Evolutionary conservation across 164 flowering plant species (phyloP), one percentile per base, ranked within the genome.

Genomic region (Annona squamosa): DNA sequence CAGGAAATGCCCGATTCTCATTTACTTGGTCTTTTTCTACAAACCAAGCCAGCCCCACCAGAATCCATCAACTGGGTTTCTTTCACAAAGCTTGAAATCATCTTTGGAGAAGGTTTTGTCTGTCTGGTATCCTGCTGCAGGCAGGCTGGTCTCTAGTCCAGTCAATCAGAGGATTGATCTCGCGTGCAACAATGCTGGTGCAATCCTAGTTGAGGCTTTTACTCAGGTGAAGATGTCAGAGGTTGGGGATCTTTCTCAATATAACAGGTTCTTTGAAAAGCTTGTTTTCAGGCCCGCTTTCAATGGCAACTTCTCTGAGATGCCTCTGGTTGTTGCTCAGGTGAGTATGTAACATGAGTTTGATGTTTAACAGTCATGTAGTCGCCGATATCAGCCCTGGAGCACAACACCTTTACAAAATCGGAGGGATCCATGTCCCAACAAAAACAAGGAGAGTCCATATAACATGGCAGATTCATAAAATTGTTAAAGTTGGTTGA

Each of bases 251-350:
- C 84, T 86, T 45, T 79, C 85, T 5, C 77, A 82, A 70, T 83
- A 86, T 62, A 82, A 81, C 70, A 73, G 75, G 2, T 83, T 83
- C 78, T 81, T 76, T 59, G 89, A 86, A 74, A 74, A 78, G 4
- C 65, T 86, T 66, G 86, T 85, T 70, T 79, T 64, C 61, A 85
- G 72, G 81, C 89, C 89, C 74, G 71, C 7, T 71, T 82, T 82
- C 68, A 68, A 69, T 72, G 84, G 83, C 1, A 63, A 79, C 69
- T 76, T 85, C 78, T 75, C 83, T 7, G 76, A 81, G 5, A 82
- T 85, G 84, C 89, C 87, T 77, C 77, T 86, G 5, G 79, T 83
- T 78, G 85, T 79, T 79, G 87, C 86, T 67, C 87, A 86, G 89
- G 89, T 86, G 62, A 78, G 74, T 6, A 69, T 42, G 59, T 52